Percentiles rank a stretch among this genome's conserved stretches.
These are phyloP conservation scores for Rhododendron henanense DNA, from an alignment of 148 eudicot genomes.

Conservation along the genomic window DNA sequence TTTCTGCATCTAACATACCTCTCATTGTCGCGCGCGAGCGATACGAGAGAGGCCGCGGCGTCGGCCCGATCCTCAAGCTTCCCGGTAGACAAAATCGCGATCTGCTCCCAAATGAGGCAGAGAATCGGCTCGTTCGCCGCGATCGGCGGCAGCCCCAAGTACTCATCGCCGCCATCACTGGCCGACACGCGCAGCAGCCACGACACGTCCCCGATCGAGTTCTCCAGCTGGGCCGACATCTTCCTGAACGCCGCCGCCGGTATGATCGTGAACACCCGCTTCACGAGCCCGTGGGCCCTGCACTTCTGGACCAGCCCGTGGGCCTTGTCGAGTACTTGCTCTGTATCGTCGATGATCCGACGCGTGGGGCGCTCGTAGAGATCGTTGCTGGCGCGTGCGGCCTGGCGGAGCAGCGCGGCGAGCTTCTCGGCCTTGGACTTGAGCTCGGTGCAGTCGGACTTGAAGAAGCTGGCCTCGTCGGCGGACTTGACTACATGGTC, in stretches of 20 bases:
- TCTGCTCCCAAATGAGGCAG: slow-evolving; percentile 87
- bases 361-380: slow-evolving; percentile 90
- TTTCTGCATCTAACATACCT: slow-evolving; percentile 15
- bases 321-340: slow-evolving; percentile 69
- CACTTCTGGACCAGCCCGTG: slow-evolving; percentile 60
- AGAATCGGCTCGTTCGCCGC: slow-evolving; percentile 93
- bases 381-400: slow-evolving; percentile 78
- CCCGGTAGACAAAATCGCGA: slow-evolving; percentile 65
- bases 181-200: slow-evolving; percentile 92
- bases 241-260: slow-evolving; percentile 79
- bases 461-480: slow-evolving; percentile 72
- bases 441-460: slow-evolving; percentile 71
- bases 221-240: slow-evolving; percentile 54
- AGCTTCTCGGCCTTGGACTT: slow-evolving; percentile 72
- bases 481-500: slow-evolving; percentile 75
- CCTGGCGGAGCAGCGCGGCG: slow-evolving; percentile 79
- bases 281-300: slow-evolving; percentile 65
- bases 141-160: slow-evolving; percentile 81
- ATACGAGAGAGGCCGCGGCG: slow-evolving; percentile 77
- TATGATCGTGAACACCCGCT: slow-evolving; percentile 78
- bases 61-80: slow-evolving; percentile 60
- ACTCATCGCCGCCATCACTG: slow-evolving; percentile 44
- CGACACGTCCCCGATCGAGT: slow-evolving; percentile 70
- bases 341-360: slow-evolving; percentile 77
- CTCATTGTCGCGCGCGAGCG: slow-evolving; percentile 70